Conservation (phyloP, 2,329 filamentous ascomycete species). For the Ophiostoma novo-ulmi region DNA sequence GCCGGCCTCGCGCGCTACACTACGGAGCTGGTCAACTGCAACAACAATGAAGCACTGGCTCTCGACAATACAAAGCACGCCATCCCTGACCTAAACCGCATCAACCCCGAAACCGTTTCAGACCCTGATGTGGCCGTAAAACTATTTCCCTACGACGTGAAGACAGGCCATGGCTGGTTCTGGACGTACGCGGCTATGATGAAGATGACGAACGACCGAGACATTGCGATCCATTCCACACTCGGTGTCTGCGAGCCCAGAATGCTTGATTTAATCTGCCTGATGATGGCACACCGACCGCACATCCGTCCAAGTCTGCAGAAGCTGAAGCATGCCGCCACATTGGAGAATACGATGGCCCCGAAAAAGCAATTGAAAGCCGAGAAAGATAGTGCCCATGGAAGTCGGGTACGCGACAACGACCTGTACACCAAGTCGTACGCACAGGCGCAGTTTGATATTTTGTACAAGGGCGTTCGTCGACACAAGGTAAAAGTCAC, state of each 20-base stretch:
- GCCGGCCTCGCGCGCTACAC: not conserved
- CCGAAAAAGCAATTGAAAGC: not conserved
- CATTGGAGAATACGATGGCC: not conserved
- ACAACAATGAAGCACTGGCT: not conserved
- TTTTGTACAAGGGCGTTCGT: not conserved
- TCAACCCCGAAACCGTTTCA: not conserved
- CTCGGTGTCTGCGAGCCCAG: constrained; percentile 5
- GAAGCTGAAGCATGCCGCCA: not conserved
- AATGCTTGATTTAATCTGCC: constrained; percentile 17
- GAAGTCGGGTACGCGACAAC: constrained; percentile 5
- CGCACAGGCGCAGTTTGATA: not conserved
- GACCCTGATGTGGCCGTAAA: not conserved
- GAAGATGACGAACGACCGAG: not conserved
- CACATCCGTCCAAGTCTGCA: not conserved
- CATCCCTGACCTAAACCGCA: not conserved
- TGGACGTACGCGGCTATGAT: constrained; percentile 22
- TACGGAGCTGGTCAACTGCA: not conserved
- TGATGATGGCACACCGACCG: constrained; percentile 23
- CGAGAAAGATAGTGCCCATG: not conserved
- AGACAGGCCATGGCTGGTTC: constrained; percentile 13
- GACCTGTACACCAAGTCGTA: constrained; percentile 11
- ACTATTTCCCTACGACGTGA: constrained; percentile 6
- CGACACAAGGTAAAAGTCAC: constrained; percentile 28
- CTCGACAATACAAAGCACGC: not conserved
- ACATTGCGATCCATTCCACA: not conserved